Evolutionary conservation across 345 rosid genomes (phyloP), one percentile per base, ranked within the genome.

Genomic region (Lumnitzera littorea): DNA sequence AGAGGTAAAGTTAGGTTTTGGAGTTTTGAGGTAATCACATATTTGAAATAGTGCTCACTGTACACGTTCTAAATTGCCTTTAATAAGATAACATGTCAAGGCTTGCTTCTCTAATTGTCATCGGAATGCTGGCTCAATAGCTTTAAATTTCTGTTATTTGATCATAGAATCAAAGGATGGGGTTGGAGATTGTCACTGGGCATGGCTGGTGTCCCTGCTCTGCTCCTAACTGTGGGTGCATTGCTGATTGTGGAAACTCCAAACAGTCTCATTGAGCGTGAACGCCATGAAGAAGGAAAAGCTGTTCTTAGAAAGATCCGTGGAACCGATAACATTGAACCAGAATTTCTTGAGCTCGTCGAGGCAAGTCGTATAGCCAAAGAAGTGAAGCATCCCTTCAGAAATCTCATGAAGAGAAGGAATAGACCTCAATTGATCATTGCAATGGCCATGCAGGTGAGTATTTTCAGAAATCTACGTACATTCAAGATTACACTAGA

Each of bases 111-210:
- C 24, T 57, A 57, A 36, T 16, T 41, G 49, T n/a, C 60, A 0
- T 0, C 41, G 41, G 15, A 5, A 41, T 36, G 11, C 24, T 16
- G n/a, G 41, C 16, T 57, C 24, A 31, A 31, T 36, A 31, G 20
- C 60, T 57, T 57, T 20, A 46, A 59, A 46, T 27, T 20, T 50
- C 51, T 46, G 53, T 17, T 47, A 62, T 15, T 36, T 58, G 11
- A 48, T 47, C 31, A 74, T 76, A 92, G 98, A 74, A 92, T 92
- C 0, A 46, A 46, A 16, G 96, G 91, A 47, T 87, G 96, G 96
- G 99, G 99, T 14, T 90, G 99, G 99, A 88, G 99, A 53, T 51
- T 94, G 15, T 94, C 99, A 15, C 50, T 94, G 62, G 99, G 90
- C 1, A 67, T 94, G 58, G 97, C 99, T 1, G 99, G 95, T 12